Conservation (phyloP, 1,284 basidiomycete species). For the Ganoderma leucocontextum region DNA sequence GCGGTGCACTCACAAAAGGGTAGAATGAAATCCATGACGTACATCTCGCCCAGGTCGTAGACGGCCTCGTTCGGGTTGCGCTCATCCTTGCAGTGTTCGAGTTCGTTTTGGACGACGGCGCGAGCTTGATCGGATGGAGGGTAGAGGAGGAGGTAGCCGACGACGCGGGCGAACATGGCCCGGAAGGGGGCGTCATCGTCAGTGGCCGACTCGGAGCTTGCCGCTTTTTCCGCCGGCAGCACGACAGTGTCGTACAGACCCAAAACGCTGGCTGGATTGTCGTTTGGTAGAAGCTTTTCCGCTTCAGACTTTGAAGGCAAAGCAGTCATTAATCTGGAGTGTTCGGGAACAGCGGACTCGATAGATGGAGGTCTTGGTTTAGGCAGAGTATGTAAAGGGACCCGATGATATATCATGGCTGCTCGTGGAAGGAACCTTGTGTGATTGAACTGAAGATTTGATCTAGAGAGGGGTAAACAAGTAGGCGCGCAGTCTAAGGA, state of each 20-base stretch:
- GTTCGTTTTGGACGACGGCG: neutral
- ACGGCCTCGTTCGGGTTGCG: neutral
- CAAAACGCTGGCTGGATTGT: neutral
- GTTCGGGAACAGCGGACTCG: neutral
- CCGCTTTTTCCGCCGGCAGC: neutral
- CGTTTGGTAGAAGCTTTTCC: neutral
- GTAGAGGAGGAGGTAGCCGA: neutral
- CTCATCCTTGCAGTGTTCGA: neutral
- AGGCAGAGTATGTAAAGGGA: too few relatives aligned
- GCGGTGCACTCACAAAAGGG: neutral
- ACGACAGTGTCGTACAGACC: neutral
- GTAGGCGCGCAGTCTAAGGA: too few relatives aligned
- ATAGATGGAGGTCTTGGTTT: too few relatives aligned
- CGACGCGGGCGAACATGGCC: neutral
- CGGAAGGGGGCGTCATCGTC: neutral
- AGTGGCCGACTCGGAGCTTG: neutral
- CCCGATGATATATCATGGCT: too few relatives aligned
- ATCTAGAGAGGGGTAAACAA: too few relatives aligned
- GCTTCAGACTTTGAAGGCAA: neutral
- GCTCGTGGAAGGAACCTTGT: too few relatives aligned
- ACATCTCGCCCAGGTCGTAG: neutral
- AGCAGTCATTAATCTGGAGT: neutral
- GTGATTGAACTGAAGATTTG: too few relatives aligned
- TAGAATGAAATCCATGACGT: neutral
- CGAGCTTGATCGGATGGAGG: neutral